Evolutionary conservation across 306 rosid genomes (phyloP).

Genomic region (Cicer judaicum): DNA sequence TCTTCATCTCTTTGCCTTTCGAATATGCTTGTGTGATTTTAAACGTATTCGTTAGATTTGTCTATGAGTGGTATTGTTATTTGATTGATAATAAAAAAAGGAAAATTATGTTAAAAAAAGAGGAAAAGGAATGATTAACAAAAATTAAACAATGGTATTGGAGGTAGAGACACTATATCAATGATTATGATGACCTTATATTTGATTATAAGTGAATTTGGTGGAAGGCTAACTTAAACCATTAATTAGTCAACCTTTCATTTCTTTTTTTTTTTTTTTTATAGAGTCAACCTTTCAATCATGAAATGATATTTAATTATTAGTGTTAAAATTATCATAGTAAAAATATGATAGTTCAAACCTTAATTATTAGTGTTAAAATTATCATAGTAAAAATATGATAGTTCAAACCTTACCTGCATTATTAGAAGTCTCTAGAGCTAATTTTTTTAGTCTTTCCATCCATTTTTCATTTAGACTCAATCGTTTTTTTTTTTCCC

Average conservation of each 20-base stretch:
- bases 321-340: background rate
- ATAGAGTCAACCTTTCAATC: conserved; percentile 16
- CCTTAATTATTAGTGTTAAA: background rate
- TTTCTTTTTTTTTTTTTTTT: background rate
- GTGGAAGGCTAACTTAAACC: conserved; percentile 43
- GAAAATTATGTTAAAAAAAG: background rate
- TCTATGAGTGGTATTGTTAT: conserved; percentile 18
- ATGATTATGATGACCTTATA: conserved; percentile 39
- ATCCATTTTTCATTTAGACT: background rate
- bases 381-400: background rate
- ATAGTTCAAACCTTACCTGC: conserved; percentile 26
- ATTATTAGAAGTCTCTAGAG: background rate
- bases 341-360: conserved; percentile 19
- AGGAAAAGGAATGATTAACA: conserved; percentile 19
- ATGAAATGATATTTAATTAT: background rate
- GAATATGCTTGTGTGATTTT: conserved; percentile 30
- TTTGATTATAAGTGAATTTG: conserved; percentile 43
- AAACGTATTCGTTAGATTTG: conserved; percentile 6
- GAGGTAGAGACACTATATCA: conserved; percentile 16
- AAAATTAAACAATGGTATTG: conserved; percentile 32
- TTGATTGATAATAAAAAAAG: background rate
- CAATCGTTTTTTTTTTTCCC: too few relatives aligned
- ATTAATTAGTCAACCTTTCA: conserved; percentile 37
- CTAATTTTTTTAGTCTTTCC: background rate
- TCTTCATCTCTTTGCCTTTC: conserved; percentile 46